These are phyloP conservation scores for Piper betle DNA, from an alignment of 164 flowering plant species.

Conservation along the genomic window DNA sequence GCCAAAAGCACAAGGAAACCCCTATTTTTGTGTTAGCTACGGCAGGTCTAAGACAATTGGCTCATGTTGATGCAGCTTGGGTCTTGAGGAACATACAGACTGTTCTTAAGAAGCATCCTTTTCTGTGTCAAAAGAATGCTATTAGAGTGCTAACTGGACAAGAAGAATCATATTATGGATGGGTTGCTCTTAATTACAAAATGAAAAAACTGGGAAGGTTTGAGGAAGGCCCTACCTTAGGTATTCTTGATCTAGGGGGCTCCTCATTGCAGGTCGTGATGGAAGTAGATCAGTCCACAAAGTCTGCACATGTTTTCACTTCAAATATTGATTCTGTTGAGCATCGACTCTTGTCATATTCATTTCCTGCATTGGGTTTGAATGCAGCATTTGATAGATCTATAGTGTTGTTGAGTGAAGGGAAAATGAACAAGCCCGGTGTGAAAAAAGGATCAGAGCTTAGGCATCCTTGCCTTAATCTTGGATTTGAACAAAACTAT, in stretches of 20 bases:
- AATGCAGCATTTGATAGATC: slow-evolving; percentile 63
- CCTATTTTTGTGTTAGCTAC: slow-evolving; percentile 40
- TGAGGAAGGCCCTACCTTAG: slow-evolving; percentile 34
- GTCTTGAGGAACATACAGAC: slow-evolving; percentile 22
- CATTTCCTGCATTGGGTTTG: slow-evolving; percentile 49
- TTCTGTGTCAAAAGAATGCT: no score
- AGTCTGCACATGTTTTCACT: slow-evolving; percentile 19
- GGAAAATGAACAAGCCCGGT: slow-evolving; percentile 9
- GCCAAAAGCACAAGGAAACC: slow-evolving; percentile 26
- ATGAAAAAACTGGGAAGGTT: slow-evolving; percentile 22
- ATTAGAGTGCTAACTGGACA: no score
- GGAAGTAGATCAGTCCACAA: slow-evolving; percentile 20
- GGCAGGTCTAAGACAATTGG: slow-evolving; percentile 48
- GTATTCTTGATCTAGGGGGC: slow-evolving; percentile 70
- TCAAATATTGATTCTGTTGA: slow-evolving; percentile 31
- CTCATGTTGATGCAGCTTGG: slow-evolving; percentile 22
- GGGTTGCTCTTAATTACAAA: no score
- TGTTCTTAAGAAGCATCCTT: no score
- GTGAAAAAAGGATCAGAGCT: slow-evolving; percentile 17
- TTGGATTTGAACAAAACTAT: slow-evolving; percentile 30
- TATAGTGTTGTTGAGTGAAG: slow-evolving; percentile 28
- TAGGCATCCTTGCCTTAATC: slow-evolving; percentile 53
- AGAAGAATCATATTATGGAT: no score
- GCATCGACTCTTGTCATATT: slow-evolving; percentile 39
- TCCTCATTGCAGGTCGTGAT: slow-evolving; percentile 61